phyloP scores from a whole-genome alignment of 768 basidiomycete species.

The Podaxis mareebaensis region DNA sequence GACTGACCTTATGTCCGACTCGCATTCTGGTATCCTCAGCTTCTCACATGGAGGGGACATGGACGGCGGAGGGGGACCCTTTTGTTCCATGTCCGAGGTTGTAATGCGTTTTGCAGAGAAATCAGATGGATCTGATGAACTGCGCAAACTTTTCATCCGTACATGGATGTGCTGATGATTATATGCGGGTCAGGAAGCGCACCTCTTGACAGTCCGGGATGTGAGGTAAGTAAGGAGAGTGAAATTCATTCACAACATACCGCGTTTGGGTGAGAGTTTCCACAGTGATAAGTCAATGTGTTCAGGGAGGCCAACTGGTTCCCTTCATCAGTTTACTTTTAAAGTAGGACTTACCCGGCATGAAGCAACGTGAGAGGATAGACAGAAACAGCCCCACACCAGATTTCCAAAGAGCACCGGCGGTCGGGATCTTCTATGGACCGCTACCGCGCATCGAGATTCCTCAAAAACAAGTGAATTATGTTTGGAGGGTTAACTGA shows the following conservation, averaged over 20 bases:
- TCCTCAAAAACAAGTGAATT: neutral
- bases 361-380: slow-evolving; percentile 1
- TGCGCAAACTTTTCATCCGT: slow-evolving; percentile 10
- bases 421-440: neutral
- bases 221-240: neutral
- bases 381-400: neutral
- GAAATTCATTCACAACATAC: slow-evolving; percentile 2
- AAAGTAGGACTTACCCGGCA: neutral
- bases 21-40: neutral
- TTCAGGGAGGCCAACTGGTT: neutral
- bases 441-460: neutral
- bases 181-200: neutral
- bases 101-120: neutral
- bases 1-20: neutral
- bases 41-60: neutral
- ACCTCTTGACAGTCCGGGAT: neutral
- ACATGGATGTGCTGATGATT: neutral
- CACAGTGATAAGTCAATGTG: slow-evolving; percentile 1
- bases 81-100: neutral
- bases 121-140: slow-evolving; percentile 10
- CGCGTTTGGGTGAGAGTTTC: slow-evolving; percentile 4
- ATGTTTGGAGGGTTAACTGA: neutral
- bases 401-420: neutral
- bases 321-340: neutral
- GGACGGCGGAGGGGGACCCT: neutral